phyloP scores from a whole-genome alignment of 257 asterid genomes.

The Nicotiana obtusifolia region DNA sequence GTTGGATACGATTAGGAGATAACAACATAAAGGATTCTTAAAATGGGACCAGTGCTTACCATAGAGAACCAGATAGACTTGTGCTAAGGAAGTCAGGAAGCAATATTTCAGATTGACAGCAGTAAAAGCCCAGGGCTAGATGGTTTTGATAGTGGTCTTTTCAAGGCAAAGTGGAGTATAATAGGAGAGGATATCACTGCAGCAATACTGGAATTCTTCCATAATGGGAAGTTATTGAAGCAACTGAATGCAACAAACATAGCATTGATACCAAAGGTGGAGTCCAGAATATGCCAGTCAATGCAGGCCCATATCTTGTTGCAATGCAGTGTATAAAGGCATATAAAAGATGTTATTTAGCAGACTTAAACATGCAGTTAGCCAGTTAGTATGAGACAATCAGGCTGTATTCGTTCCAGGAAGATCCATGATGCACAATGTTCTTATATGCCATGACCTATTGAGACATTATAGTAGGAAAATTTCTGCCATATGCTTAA shows the following conservation, averaged over 20 bases:
- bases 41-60: no score
- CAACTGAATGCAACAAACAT: neutral
- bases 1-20: no score
- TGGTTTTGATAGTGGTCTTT: no score
- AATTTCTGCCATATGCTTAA: no score
- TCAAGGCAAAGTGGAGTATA: neutral
- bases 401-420: neutral
- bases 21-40: no score
- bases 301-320: neutral
- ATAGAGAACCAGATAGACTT: no score
- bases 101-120: no score
- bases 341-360: neutral
- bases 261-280: neutral
- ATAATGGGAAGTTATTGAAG: neutral
- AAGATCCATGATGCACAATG: neutral
- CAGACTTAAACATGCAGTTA: neutral
- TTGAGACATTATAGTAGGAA: neutral
- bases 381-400: neutral
- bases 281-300: neutral
- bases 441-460: neutral
- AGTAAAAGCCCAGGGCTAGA: no score
- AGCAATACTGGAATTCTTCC: neutral
- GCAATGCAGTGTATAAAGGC: neutral
- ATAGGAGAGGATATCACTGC: neutral
- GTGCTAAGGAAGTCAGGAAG: no score